Evolutionary conservation across 495 filamentous ascomycete species (phyloP).

Genomic region (Penicillium parvum): DNA sequence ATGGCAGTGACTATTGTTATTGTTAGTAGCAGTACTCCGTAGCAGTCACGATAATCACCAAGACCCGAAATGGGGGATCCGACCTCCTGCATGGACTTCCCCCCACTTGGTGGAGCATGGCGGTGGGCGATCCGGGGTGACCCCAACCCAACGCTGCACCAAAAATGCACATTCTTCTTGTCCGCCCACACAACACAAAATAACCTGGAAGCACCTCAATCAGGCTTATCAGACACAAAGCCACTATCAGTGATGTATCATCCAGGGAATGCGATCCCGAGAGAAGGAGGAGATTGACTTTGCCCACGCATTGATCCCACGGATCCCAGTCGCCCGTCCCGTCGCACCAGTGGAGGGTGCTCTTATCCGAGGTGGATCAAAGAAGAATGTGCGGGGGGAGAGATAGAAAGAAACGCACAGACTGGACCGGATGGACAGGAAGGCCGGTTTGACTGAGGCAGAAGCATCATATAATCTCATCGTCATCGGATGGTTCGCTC

Average conservation of each 20-base stretch:
- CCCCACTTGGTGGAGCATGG: conserved; percentile 17
- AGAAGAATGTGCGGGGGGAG: background rate
- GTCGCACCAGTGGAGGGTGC: conserved; percentile 7
- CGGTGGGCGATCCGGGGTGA: conserved; percentile 27
- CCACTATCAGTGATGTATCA: too few relatives aligned
- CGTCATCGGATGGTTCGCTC: conserved; percentile 15
- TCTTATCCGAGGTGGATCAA: conserved; percentile 4
- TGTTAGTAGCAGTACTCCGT: too few relatives aligned
- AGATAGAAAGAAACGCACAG: conserved; percentile 10
- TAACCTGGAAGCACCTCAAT: too few relatives aligned
- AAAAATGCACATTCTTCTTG: background rate
- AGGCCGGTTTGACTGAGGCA: conserved; percentile 12
- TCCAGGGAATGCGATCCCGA: too few relatives aligned
- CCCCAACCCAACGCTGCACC: conserved; percentile 5
- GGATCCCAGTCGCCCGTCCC: too few relatives aligned
- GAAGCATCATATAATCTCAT: conserved; percentile 15
- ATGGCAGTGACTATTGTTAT: background rate
- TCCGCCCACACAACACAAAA: too few relatives aligned
- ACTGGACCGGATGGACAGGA: conserved; percentile 10
- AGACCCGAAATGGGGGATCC: background rate
- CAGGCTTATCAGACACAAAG: background rate
- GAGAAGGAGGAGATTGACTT: background rate
- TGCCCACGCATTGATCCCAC: background rate
- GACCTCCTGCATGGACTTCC: conserved; percentile 6
- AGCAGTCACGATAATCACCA: too few relatives aligned